phyloP scores from a whole-genome alignment of 1,284 basidiomycete genomes.

The Ceratobasidium sp. region DNA sequence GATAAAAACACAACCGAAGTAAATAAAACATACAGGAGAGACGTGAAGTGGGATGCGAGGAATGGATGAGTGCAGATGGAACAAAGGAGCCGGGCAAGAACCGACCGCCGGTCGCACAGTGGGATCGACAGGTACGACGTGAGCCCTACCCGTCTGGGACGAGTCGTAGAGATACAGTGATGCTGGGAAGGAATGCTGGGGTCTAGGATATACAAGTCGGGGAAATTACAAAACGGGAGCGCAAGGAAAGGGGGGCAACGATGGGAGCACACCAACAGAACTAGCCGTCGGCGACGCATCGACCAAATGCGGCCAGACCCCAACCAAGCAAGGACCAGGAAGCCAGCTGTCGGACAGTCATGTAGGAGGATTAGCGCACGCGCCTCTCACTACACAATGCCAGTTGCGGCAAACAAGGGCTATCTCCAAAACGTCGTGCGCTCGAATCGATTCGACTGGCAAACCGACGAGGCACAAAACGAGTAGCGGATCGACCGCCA shows the following conservation, averaged over 20 bases:
- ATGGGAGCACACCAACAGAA: conserved; percentile 27
- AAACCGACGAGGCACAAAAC: conserved; percentile 6
- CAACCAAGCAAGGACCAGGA: background rate
- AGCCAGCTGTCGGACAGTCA: background rate
- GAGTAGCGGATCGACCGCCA: conserved; percentile 31
- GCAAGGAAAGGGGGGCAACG: conserved; percentile 1
- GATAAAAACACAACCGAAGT: background rate
- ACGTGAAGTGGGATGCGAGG: background rate
- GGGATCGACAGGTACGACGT: conserved; percentile 20
- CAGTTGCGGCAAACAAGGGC: background rate
- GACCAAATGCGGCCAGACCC: conserved; percentile 12
- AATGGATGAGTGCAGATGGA: background rate
- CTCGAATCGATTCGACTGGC: conserved; percentile 17
- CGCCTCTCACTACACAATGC: conserved; percentile 24
- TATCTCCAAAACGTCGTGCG: conserved; percentile 12
- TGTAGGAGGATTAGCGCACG: conserved; percentile 22
- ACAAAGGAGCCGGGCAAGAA: background rate
- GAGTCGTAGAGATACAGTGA: conserved; percentile 14
- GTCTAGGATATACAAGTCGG: conserved; percentile 13
- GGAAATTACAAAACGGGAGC: background rate
- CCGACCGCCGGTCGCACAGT: conserved; percentile 26
- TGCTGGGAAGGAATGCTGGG: conserved; percentile 20
- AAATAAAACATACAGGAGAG: conserved; percentile 14
- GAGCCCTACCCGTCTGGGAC: conserved; percentile 15
- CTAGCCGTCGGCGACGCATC: conserved; percentile 32